Percentiles rank a stretch among this genome's conserved stretches.
These are phyloP conservation scores for Phyllosticta capitalensis DNA, from an alignment of 2,329 filamentous ascomycete genomes.

Conservation along the genomic window DNA sequence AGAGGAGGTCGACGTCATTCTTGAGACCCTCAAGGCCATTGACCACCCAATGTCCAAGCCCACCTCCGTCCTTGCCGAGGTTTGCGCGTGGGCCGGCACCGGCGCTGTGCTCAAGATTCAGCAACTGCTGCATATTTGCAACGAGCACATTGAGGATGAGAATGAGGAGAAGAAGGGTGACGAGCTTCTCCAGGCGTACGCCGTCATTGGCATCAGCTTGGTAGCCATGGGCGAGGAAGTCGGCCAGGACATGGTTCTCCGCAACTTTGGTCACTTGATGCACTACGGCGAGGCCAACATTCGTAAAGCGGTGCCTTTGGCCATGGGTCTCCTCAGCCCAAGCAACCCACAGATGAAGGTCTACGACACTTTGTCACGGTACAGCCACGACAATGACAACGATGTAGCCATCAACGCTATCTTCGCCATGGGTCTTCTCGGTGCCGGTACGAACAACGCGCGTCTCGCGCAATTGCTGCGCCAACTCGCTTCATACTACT, in stretches of 20 bases:
- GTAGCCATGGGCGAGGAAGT: slow-evolving; percentile 98
- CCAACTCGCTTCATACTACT: slow-evolving; percentile 96
- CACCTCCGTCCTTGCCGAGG: slow-evolving; percentile 88
- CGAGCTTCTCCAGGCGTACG: slow-evolving; percentile 90
- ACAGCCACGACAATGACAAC: slow-evolving; percentile 97
- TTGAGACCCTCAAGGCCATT: slow-evolving; percentile 93
- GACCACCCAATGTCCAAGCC: slow-evolving; percentile 95
- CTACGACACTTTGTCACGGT: slow-evolving; percentile 93
- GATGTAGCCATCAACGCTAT: slow-evolving; percentile 98
- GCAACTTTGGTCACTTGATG: slow-evolving; percentile 97
- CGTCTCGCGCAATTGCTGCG: slow-evolving; percentile 87
- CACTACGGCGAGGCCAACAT: slow-evolving; percentile 98
- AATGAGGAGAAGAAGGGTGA: slow-evolving; percentile 87
- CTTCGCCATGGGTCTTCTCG: slow-evolving; percentile 95
- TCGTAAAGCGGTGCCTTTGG: slow-evolving; percentile 86
- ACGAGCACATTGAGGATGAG: slow-evolving; percentile 89
- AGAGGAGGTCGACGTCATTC: slow-evolving; percentile 95
- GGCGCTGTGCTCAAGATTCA: slow-evolving; percentile 96
- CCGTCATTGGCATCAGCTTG: slow-evolving; percentile 84
- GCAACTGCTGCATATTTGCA: slow-evolving; percentile 94
- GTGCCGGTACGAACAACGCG: slow-evolving; percentile 96
- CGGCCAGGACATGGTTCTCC: slow-evolving; percentile 96
- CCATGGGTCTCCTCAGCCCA: slow-evolving; percentile 92
- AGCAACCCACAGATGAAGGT: slow-evolving; percentile 99
- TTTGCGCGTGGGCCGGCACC: slow-evolving; percentile 96